Evolutionary conservation across 495 filamentous ascomycete species (phyloP).

Genomic region (Penicillium parvum): DNA sequence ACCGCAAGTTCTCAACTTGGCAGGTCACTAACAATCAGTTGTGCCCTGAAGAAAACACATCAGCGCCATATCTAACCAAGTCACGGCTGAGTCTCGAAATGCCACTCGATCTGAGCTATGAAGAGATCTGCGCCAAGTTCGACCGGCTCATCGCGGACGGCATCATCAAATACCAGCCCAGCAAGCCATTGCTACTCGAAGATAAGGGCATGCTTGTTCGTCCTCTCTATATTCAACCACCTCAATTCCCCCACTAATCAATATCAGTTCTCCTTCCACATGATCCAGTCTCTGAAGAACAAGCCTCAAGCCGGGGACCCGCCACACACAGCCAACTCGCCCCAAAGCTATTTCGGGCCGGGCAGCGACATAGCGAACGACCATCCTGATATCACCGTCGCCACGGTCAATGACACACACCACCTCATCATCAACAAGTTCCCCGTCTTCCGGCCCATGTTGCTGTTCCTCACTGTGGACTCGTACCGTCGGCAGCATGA

Average conservation of each 20-base stretch:
- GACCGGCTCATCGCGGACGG: constrained; percentile 11
- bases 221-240: neutral
- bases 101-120: constrained; percentile 11
- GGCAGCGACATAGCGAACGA: constrained; percentile 14
- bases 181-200: constrained; percentile 4
- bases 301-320: constrained; percentile 13
- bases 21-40: too few species aligned
- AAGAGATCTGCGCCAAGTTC: constrained; percentile 15
- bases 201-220: constrained; percentile 13
- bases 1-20: too few species aligned
- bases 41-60: too few species aligned
- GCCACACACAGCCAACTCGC: neutral
- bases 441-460: constrained; percentile 34
- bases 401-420: constrained; percentile 23
- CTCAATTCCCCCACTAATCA: neutral
- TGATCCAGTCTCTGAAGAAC: constrained; percentile 2
- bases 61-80: too few species aligned
- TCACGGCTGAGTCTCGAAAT: neutral
- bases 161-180: constrained; percentile 11
- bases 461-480: constrained; percentile 36
- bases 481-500: constrained; percentile 34
- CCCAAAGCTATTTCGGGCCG: constrained; percentile 7
- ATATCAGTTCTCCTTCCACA: constrained; percentile 10
- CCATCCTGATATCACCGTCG: constrained; percentile 12
- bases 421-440: constrained; percentile 39